Evolutionary conservation across 495 filamentous ascomycete species (phyloP), one percentile per base, ranked within the genome.

Genomic region (Elaphomyces granulatus): DNA sequence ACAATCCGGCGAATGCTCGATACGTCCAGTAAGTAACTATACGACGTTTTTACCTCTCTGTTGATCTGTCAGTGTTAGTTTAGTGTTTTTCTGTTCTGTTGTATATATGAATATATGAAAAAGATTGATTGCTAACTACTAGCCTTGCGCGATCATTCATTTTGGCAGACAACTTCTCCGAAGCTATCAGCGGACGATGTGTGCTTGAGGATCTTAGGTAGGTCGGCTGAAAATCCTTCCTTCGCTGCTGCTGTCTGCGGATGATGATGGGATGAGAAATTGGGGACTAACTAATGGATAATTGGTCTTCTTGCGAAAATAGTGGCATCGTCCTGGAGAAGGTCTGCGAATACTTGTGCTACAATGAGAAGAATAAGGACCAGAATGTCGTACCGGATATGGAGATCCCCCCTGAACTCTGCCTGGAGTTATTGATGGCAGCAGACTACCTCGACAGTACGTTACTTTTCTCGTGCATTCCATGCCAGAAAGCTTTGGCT

Each of bases 331-430:
- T 95, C 18, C 74, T 98, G 2, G 87, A 93, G 54, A 88, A 87
- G 59, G 80, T 94, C 28, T 84, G 76, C 56, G 83, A 94, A 62
- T 94, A 94, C 60, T 81, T 92, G 44, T 81, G 83, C 46, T 94
- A 88, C 64, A 81, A 81, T 56, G 72, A 93, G 56, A 86, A 84
- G 58, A 71, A 90, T 57, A 76, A 72, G 40, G 74, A 88, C 42
- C 63, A 62, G 43, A 70, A 72, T 36, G 78, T 92, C 45, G 84
- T 94, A 15, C 75, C 84, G 3, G 90, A 98, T 57, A 87, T 94
- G 83, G 86, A 94, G 15, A 71, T 83, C 16, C 75, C 82, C 21
- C 67, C 75, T 0, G 78, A 88, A 56, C 46, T 90, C 32, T 80
- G 79, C 49, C 52, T 95, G 52, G 77, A 94, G 56, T 57, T 94